phyloP scores from a whole-genome alignment of 768 basidiomycete genomes.

The Rhodotorula babjevae region DNA sequence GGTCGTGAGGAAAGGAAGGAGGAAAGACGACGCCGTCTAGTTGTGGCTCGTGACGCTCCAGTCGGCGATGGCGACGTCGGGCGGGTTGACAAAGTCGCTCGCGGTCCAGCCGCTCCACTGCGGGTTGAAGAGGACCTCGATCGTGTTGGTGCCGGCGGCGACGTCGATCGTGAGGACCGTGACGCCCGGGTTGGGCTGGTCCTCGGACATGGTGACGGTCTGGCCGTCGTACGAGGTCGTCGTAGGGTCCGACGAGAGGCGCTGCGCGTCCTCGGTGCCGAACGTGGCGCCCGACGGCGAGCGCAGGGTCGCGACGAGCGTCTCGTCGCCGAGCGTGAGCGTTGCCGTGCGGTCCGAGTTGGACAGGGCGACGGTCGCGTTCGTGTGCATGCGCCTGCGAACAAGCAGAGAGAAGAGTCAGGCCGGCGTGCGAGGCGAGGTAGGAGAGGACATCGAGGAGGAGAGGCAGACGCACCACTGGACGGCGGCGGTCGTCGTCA shows the following conservation, averaged over 20 bases:
- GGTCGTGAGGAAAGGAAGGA: neutral
- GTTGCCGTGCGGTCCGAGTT: conserved; percentile 64
- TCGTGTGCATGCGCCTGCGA: conserved; percentile 89
- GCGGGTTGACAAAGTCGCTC: conserved; percentile 63
- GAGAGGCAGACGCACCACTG: conserved; percentile 47
- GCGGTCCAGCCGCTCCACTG: conserved; percentile 61
- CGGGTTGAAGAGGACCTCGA: conserved; percentile 77
- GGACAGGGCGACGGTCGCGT: conserved; percentile 65
- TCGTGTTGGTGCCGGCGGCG: conserved; percentile 63
- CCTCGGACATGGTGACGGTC: conserved; percentile 3
- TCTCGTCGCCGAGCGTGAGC: conserved; percentile 65
- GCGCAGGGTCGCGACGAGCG: conserved; percentile 61
- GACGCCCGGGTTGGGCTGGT: conserved; percentile 61
- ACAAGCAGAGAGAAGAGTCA: neutral
- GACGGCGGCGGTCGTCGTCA: conserved; percentile 54
- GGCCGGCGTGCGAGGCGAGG: neutral
- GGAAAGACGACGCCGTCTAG: neutral
- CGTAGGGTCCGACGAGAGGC: conserved; percentile 13
- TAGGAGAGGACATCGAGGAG: neutral
- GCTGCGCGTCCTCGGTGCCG: conserved; percentile 48
- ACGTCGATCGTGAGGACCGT: conserved; percentile 68
- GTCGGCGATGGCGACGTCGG: conserved; percentile 38
- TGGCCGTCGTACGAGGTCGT: neutral
- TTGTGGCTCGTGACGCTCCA: conserved; percentile 35
- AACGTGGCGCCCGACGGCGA: conserved; percentile 65